These are phyloP conservation scores for Magnaporthales sp. DNA, from an alignment of 2,329 filamentous ascomycete species.

Conservation along the genomic window DNA sequence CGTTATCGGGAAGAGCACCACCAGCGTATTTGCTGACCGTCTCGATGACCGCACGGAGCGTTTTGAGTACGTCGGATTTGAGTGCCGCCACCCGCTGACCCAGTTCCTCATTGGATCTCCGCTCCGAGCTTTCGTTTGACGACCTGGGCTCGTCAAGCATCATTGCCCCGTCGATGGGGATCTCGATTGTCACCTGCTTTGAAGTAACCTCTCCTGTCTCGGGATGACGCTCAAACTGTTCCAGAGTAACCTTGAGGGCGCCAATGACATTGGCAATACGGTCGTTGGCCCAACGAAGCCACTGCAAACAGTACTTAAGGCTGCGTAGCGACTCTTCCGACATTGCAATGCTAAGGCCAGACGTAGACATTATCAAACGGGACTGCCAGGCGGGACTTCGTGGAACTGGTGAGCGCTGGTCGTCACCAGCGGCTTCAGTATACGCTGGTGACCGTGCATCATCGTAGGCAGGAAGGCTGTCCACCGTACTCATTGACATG, in stretches of 20 bases:
- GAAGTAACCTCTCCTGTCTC: constrained; percentile 12
- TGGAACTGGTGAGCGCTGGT: constrained; percentile 11
- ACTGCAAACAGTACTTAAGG: constrained; percentile 73
- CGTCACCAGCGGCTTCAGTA: constrained; percentile 43
- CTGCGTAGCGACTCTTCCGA: constrained; percentile 79
- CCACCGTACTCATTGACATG: constrained; percentile 58
- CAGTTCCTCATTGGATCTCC: constrained; percentile 28
- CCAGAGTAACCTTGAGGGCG: constrained; percentile 65
- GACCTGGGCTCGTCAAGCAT: not conserved
- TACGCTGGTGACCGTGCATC: constrained; percentile 69
- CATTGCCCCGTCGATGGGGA: not conserved
- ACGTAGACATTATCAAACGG: constrained; percentile 81
- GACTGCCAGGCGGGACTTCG: constrained; percentile 56
- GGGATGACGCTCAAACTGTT: constrained; percentile 60
- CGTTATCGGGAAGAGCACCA: constrained; percentile 85
- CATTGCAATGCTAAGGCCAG: constrained; percentile 83
- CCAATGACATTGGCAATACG: constrained; percentile 70
- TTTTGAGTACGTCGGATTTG: constrained; percentile 65
- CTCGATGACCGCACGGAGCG: constrained; percentile 72
- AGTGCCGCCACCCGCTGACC: constrained; percentile 58
- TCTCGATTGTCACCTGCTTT: constrained; percentile 12
- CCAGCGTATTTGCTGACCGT: constrained; percentile 85
- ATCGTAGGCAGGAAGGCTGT: constrained; percentile 78
- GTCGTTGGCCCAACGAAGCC: constrained; percentile 73
- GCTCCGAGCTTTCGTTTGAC: not conserved